These are phyloP conservation scores for Symbiodinium pilosum DNA, from an alignment of 73 alveolate species.

Conservation along the genomic window DNA sequence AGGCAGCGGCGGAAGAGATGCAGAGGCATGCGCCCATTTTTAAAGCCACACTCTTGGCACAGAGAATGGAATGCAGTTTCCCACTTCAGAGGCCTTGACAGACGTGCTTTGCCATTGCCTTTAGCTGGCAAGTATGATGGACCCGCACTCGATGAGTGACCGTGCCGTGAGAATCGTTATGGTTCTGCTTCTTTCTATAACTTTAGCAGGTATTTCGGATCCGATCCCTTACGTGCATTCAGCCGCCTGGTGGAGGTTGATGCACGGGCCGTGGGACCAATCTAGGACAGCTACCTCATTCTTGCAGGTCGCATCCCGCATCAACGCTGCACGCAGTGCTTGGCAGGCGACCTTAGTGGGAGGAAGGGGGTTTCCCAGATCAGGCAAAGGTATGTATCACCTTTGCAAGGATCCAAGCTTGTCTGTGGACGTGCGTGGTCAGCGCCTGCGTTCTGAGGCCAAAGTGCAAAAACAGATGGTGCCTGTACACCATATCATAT, in stretches of 20 bases:
- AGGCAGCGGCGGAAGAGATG: background rate
- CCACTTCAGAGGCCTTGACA: background rate
- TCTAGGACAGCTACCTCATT: no score
- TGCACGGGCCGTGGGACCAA: background rate
- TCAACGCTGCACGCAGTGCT: conserved; percentile 62
- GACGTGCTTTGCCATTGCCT: background rate
- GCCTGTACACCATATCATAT: background rate
- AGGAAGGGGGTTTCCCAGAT: background rate
- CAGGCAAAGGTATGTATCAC: background rate
- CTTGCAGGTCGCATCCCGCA: conserved; percentile 39
- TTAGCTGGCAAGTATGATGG: conserved; percentile 56
- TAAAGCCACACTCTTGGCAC: no score
- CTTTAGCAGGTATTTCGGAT: conserved; percentile 26
- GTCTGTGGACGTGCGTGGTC: conserved; percentile 37
- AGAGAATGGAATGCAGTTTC: background rate
- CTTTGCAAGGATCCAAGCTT: conserved; percentile 7
- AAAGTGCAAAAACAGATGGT: background rate
- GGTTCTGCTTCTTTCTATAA: no score
- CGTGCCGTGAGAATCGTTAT: background rate
- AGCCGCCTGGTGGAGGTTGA: conserved; percentile 25
- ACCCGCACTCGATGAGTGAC: conserved; percentile 35
- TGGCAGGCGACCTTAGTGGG: conserved; percentile 42
- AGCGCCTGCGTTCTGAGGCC: conserved; percentile 54
- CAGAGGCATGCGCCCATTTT: background rate
- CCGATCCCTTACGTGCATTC: conserved; percentile 27